Percentiles rank a stretch among this genome's conserved stretches.
These are phyloP conservation scores for Venturia carpophila DNA, from an alignment of 2,329 filamentous ascomycete species.

Conservation along the genomic window DNA sequence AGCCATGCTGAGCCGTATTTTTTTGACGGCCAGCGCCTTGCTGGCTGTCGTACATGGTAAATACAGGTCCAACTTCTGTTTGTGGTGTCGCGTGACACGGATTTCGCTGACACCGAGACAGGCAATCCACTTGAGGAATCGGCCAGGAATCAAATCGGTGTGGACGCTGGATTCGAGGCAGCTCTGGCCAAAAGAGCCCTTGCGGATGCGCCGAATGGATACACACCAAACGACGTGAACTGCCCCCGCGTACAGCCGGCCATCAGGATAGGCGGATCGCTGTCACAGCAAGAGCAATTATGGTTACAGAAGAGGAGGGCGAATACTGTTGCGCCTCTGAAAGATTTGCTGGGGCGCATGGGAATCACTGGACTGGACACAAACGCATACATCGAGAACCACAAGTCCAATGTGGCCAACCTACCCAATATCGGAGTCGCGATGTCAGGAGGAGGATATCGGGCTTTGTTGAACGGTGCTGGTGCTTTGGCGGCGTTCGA, in stretches of 20 bases:
- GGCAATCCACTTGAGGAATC: constrained; percentile 9
- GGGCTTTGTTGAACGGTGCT: constrained; percentile 77
- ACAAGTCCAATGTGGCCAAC: constrained; percentile 47
- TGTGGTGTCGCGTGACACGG: background rate
- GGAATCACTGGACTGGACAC: constrained; percentile 74
- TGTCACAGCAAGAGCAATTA: constrained; percentile 62
- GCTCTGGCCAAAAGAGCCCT: constrained; percentile 8
- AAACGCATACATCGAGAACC: constrained; percentile 58
- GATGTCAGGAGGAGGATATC: constrained; percentile 75
- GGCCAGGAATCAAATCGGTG: constrained; percentile 2
- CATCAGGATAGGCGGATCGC: constrained; percentile 53
- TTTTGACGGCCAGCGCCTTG: constrained; percentile 9
- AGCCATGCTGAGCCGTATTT: constrained; percentile 1
- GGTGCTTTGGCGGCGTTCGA: constrained; percentile 76
- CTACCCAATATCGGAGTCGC: constrained; percentile 68
- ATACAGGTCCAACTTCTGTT: background rate
- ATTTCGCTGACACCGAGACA: background rate
- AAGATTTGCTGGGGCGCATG: constrained; percentile 60
- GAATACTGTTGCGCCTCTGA: constrained; percentile 68
- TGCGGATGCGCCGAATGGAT: constrained; percentile 32
- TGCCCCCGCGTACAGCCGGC: constrained; percentile 64
- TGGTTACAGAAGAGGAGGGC: constrained; percentile 68
- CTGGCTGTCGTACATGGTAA: constrained; percentile 6
- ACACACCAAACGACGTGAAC: constrained; percentile 58
- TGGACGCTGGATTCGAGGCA: constrained; percentile 2